Percentiles rank a stretch among this genome's conserved stretches.
phyloP scores from a whole-genome alignment of 192 early-diverging fungal species.

The Umbelopsis vinacea region DNA sequence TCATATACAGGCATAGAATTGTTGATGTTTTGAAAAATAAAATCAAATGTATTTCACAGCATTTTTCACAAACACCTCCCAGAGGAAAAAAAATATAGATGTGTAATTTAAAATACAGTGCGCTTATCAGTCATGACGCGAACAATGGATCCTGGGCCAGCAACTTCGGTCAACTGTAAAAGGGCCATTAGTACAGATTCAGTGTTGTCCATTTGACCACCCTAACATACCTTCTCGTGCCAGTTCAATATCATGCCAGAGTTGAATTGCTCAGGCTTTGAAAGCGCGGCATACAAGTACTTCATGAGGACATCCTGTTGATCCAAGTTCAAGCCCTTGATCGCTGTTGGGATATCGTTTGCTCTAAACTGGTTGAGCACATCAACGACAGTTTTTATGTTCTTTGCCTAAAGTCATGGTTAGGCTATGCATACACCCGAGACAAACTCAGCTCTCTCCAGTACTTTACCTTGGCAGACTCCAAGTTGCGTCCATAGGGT shows the following conservation, averaged over 20 bases:
- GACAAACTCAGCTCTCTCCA: neutral
- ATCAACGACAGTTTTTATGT: constrained; percentile 81
- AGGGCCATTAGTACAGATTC: constrained; percentile 21
- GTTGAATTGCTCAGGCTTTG: constrained; percentile 80
- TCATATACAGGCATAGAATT: neutral
- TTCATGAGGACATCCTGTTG: constrained; percentile 86
- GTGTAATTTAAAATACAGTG: constrained; percentile 54
- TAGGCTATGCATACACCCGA: neutral
- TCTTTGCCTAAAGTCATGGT: constrained; percentile 57
- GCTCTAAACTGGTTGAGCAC: constrained; percentile 74
- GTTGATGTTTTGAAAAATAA: neutral
- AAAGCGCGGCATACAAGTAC: constrained; percentile 93
- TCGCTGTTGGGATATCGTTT: constrained; percentile 66
- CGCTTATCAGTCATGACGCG: constrained; percentile 90
- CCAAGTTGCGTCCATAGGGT: constrained; percentile 69
- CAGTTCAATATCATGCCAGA: constrained; percentile 84
- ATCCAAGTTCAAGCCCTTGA: constrained; percentile 61
- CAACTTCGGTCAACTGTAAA: constrained; percentile 77
- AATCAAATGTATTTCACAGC: neutral
- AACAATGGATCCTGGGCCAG: constrained; percentile 88
- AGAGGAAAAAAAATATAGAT: neutral
- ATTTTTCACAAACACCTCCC: neutral
- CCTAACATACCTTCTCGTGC: constrained; percentile 87
- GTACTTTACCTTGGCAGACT: constrained; percentile 60
- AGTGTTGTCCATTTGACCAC: neutral